phyloP scores from a whole-genome alignment of 768 basidiomycete genomes.

The Exidia glandulosa region DNA sequence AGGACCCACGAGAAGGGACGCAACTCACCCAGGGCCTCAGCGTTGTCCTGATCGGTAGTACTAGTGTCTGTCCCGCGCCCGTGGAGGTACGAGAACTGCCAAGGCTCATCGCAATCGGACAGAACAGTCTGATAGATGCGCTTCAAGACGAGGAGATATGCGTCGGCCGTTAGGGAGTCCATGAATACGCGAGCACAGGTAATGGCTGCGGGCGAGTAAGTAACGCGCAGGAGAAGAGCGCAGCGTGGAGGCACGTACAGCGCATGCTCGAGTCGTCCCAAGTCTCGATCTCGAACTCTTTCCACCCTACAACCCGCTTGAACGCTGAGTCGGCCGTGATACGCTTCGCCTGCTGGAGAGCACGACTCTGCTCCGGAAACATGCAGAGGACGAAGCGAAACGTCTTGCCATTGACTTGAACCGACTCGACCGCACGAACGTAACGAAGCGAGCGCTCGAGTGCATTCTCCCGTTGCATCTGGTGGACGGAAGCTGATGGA shows the following conservation, averaged over 20 bases:
- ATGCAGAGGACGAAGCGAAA: constrained; percentile 17
- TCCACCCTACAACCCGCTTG: constrained; percentile 8
- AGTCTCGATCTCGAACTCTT: constrained; percentile 11
- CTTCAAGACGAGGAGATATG: constrained; percentile 14
- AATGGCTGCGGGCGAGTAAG: constrained; percentile 10
- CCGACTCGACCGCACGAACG: constrained; percentile 12
- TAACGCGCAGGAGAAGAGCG: background rate
- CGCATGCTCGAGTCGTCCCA: constrained; percentile 8
- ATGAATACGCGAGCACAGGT: constrained; percentile 14
- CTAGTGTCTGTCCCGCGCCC: constrained; percentile 12
- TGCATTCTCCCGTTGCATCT: constrained; percentile 1
- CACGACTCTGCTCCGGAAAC: constrained; percentile 10
- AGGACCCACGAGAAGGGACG: too few species aligned
- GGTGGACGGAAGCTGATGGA: background rate
- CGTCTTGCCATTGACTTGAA: constrained; percentile 5
- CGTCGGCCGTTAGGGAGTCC: constrained; percentile 15
- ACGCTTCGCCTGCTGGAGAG: constrained; percentile 6
- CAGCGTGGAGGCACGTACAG: constrained; percentile 3
- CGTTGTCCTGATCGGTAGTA: constrained; percentile 16
- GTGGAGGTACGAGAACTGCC: constrained; percentile 15
- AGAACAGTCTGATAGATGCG: constrained; percentile 13
- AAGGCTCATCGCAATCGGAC: constrained; percentile 10
- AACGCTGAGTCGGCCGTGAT: constrained; percentile 11
- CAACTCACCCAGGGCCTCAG: constrained; percentile 15
- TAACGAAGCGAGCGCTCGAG: constrained; percentile 7